These are phyloP conservation scores for Ricinus communis DNA, from an alignment of 345 rosid species.

Conservation along the genomic window DNA sequence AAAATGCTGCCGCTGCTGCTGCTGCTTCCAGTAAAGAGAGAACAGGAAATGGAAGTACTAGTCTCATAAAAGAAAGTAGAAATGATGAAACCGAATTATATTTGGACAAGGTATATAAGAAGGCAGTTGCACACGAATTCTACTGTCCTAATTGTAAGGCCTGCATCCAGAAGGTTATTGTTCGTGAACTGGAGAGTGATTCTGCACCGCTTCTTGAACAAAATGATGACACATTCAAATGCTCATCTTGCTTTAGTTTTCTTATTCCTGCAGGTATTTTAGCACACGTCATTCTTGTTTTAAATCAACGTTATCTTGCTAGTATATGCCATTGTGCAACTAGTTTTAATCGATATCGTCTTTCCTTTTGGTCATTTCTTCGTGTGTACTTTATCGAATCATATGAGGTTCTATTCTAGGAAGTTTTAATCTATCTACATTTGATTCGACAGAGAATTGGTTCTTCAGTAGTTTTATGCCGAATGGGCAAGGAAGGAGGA, in stretches of 20 bases:
- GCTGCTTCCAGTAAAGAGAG: not conserved
- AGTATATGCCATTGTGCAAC: too few relatives aligned
- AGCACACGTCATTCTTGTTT: too few relatives aligned
- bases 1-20: not conserved
- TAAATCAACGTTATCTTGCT: too few relatives aligned
- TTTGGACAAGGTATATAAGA: slow-evolving; percentile 12
- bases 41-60: too few relatives aligned
- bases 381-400: too few relatives aligned
- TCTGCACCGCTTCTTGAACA: not conserved
- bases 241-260: slow-evolving; percentile 23
- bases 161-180: slow-evolving; percentile 22
- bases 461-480: too few relatives aligned
- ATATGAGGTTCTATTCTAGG: too few relatives aligned
- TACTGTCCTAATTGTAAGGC: slow-evolving; percentile 19
- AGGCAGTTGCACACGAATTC: slow-evolving; percentile 11
- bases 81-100: slow-evolving; percentile 8
- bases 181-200: not conserved
- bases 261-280: slow-evolving; percentile 17
- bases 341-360: too few relatives aligned
- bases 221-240: not conserved
- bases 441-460: too few relatives aligned
- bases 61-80: not conserved
- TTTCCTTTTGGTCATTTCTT: too few relatives aligned
- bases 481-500: too few relatives aligned
- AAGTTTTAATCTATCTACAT: too few relatives aligned